phyloP scores from a whole-genome alignment of 257 asterid genomes.

The Cordia subcordata region DNA sequence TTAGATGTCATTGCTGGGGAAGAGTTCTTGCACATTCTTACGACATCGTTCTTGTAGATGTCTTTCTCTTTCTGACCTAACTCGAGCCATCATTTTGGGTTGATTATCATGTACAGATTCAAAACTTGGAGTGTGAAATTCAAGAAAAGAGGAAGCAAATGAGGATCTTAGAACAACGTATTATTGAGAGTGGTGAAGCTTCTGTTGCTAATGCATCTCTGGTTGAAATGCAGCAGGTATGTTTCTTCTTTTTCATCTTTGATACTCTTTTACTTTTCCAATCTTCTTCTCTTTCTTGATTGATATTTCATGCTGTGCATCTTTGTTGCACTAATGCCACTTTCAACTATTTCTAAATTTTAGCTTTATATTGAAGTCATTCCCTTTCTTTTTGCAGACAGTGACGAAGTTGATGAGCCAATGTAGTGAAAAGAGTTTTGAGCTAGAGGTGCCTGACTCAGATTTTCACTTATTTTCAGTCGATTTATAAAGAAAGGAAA shows the following conservation, averaged over 20 bases:
- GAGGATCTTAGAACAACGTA: conserved; percentile 75
- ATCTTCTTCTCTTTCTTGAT: background rate
- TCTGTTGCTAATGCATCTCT: conserved; percentile 75
- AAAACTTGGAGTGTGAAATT: conserved; percentile 81
- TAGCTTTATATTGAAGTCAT: background rate
- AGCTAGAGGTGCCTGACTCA: conserved; percentile 76
- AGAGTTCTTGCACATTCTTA: no score
- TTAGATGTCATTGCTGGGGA: no score
- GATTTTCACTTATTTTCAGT: background rate
- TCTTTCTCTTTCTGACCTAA: background rate
- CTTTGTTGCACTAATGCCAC: background rate
- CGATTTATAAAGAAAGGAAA: background rate
- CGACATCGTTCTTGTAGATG: no score
- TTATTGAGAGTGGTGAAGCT: conserved; percentile 80
- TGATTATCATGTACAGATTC: conserved; percentile 41
- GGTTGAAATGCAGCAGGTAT: conserved; percentile 95
- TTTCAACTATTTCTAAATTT: background rate
- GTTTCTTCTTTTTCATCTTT: conserved; percentile 6
- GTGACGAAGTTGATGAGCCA: conserved; percentile 71
- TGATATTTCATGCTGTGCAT: background rate
- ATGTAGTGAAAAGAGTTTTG: conserved; percentile 81
- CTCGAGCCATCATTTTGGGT: background rate
- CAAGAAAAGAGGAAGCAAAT: conserved; percentile 80
- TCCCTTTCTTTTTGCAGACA: conserved; percentile 42
- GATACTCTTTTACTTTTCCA: background rate